Percentiles rank a stretch among this genome's conserved stretches.
These are phyloP conservation scores for Fusarium incarnatum DNA, from an alignment of 2,329 filamentous ascomycete genomes.

Conservation along the genomic window DNA sequence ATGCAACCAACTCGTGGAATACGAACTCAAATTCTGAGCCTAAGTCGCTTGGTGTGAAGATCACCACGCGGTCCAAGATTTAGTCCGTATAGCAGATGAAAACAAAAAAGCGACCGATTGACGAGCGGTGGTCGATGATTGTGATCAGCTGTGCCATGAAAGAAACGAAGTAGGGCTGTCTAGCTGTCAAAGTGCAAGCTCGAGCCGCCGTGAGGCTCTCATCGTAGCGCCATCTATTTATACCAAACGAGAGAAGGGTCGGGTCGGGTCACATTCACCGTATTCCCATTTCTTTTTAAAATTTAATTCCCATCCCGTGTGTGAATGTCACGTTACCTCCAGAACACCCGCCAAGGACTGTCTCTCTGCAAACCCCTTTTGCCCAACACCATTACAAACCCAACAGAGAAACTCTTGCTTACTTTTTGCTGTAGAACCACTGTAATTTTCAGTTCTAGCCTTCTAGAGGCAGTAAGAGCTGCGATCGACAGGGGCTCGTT, in stretches of 20 bases:
- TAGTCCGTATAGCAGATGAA: background rate
- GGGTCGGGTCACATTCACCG: background rate
- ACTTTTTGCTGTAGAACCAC: background rate
- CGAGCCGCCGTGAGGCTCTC: background rate
- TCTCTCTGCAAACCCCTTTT: conserved; percentile 2
- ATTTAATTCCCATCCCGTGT: background rate
- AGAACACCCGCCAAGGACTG: background rate
- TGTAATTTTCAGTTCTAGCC: background rate
- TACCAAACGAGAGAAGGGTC: background rate
- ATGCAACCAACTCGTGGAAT: conserved; percentile 23
- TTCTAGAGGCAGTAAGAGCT: conserved; percentile 8
- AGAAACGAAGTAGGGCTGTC: background rate
- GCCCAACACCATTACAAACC: conserved; percentile 1
- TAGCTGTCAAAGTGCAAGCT: background rate
- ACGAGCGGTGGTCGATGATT: background rate
- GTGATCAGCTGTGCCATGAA: background rate
- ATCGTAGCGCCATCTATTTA: background rate
- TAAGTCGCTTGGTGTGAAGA: background rate
- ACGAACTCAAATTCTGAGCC: conserved; percentile 15
- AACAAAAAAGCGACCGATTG: background rate
- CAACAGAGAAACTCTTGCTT: conserved; percentile 8
- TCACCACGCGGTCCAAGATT: background rate
- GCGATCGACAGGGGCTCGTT: conserved; percentile 28
- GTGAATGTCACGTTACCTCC: conserved; percentile 18
- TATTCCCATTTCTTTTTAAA: background rate